Evolutionary conservation across 768 basidiomycete genomes (phyloP).

Genomic region (Amanita muscaria): DNA sequence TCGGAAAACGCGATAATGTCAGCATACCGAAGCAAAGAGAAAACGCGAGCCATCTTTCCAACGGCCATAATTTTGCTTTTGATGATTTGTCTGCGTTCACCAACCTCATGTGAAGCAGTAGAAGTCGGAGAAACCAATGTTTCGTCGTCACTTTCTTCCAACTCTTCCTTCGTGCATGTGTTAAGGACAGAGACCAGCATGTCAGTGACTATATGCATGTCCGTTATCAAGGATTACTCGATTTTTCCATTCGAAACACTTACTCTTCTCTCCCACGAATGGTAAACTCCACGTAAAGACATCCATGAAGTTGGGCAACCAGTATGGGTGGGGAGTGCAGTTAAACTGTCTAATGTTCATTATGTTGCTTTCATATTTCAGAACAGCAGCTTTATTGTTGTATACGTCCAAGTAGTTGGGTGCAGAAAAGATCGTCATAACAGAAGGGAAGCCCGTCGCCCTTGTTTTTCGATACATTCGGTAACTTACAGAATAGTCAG

Average conservation of each 20-base stretch:
- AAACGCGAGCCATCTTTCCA: conserved; percentile 92
- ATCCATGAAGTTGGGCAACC: conserved; percentile 99
- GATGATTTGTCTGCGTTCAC: conserved; percentile 83
- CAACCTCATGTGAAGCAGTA: conserved; percentile 37
- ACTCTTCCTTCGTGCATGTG: conserved; percentile 93
- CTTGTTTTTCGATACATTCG: conserved; percentile 99
- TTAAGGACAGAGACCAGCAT: conserved; percentile 97
- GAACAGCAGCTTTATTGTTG: conserved; percentile 97
- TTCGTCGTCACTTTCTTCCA: conserved; percentile 75
- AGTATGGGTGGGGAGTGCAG: conserved; percentile 91
- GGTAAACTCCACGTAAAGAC: conserved; percentile 99
- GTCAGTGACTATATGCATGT: conserved; percentile 72
- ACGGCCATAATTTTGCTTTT: conserved; percentile 99
- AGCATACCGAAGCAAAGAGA: conserved; percentile 85
- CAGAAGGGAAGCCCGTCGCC: conserved; percentile 95
- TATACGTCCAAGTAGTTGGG: conserved; percentile 98
- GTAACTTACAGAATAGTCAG: conserved; percentile 42
- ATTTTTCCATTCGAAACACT: conserved; percentile 17
- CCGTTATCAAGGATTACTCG: conserved; percentile 3
- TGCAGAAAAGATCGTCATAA: conserved; percentile 99
- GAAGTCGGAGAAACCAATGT: conserved; percentile 32
- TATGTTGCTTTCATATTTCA: conserved; percentile 98
- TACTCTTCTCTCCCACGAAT: conserved; percentile 97
- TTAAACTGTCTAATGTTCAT: conserved; percentile 99
- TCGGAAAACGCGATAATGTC: neutral